phyloP scores from a whole-genome alignment of 371 early-diverging fungal genomes.

The Chytridium lagenaria region DNA sequence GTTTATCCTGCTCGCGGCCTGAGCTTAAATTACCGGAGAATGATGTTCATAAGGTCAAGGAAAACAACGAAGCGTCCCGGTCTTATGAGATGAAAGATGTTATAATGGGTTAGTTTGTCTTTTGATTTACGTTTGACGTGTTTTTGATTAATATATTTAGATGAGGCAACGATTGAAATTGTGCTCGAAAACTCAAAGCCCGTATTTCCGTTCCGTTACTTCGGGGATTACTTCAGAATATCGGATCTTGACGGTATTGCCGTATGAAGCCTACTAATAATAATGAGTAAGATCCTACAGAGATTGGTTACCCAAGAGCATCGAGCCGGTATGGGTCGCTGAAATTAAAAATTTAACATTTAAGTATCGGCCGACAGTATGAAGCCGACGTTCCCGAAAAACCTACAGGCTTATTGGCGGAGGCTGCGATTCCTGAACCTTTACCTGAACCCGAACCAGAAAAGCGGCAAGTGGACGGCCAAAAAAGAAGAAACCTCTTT shows the following conservation, averaged over 20 bases:
- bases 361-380: slow-evolving; percentile 69
- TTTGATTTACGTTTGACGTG: not conserved
- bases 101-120: too few species aligned
- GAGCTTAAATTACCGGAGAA: slow-evolving; percentile 14
- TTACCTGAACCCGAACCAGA: not conserved
- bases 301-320: slow-evolving; percentile 39
- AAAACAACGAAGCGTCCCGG: not conserved
- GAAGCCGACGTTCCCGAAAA: slow-evolving; percentile 76
- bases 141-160: not conserved
- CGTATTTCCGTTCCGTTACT: slow-evolving; percentile 88
- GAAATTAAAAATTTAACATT: slow-evolving; percentile 1
- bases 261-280: not conserved
- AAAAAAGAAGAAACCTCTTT: not conserved
- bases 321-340: slow-evolving; percentile 30
- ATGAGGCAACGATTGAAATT: too few species aligned
- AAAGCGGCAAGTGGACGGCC: slow-evolving; percentile 17
- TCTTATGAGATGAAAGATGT: not conserved
- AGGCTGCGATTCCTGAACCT: slow-evolving; percentile 3
- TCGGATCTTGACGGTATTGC: slow-evolving; percentile 23
- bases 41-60: not conserved
- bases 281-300: slow-evolving; percentile 26
- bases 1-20: slow-evolving; percentile 36
- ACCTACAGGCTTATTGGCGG: not conserved
- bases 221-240: slow-evolving; percentile 59
- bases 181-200: slow-evolving; percentile 25